A percentile compares a stretch with the other conserved stretches of the same genome.
phyloP scores from a whole-genome alignment of 768 basidiomycete genomes.

The Lepiota brunneoincarnata region DNA sequence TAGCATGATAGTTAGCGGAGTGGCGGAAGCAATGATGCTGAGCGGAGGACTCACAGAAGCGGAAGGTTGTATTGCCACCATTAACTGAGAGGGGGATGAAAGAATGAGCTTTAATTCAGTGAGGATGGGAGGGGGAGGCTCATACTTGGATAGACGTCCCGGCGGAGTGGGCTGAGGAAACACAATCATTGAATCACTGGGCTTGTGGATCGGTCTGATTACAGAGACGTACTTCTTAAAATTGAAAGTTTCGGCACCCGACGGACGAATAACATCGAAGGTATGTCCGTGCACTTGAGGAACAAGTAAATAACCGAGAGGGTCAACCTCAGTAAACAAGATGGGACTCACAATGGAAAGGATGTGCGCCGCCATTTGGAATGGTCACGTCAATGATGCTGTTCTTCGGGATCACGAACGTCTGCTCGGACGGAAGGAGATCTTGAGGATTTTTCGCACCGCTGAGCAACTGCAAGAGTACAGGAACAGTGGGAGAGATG shows the following conservation, averaged over 20 bases:
- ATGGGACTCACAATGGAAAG: constrained; percentile 7
- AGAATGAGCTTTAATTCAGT: too few species aligned
- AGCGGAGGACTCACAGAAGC: constrained; percentile 6
- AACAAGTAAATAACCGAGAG: background rate
- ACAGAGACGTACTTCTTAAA: background rate
- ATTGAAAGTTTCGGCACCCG: constrained; percentile 8
- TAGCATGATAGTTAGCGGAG: too few species aligned
- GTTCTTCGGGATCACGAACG: constrained; percentile 3
- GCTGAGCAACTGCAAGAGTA: constrained; percentile 8
- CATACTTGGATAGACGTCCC: constrained; percentile 13
- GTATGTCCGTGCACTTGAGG: constrained; percentile 22
- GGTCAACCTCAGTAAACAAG: background rate
- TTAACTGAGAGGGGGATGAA: background rate
- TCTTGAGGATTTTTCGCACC: constrained; percentile 2
- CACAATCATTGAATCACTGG: too few species aligned
- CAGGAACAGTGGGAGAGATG: background rate
- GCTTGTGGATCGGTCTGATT: background rate
- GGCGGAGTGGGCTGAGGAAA: constrained; percentile 13
- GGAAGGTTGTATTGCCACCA: constrained; percentile 15
- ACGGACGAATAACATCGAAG: constrained; percentile 21
- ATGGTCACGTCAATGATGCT: constrained; percentile 5
- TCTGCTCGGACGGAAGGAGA: constrained; percentile 1
- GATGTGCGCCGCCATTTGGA: constrained; percentile 1
- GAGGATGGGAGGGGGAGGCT: too few species aligned
- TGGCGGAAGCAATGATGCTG: too few species aligned